Evolutionary conservation across 805 yeast species (phyloP).

Genomic region (Dipodascopsis uninucleata): DNA sequence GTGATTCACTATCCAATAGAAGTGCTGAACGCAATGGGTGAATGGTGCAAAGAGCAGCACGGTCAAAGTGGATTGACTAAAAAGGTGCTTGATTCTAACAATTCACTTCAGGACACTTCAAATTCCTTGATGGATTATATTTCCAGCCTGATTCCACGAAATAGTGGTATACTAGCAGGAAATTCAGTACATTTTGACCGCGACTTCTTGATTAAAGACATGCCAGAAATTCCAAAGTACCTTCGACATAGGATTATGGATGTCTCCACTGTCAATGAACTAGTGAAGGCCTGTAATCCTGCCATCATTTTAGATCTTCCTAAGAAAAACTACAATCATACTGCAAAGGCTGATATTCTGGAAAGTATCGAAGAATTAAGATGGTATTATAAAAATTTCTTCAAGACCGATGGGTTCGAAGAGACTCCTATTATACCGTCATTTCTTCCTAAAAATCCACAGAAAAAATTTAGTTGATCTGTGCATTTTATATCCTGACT

Average conservation of each 20-base stretch:
- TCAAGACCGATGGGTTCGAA: no score
- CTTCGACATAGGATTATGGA: constrained; percentile 77
- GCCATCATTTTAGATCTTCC: constrained; percentile 54
- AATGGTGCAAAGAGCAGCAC: constrained; percentile 85
- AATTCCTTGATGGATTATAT: constrained; percentile 61
- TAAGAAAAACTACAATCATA: constrained; percentile 64
- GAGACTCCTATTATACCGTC: no score
- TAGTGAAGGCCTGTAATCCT: constrained; percentile 72
- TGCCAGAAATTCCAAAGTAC: constrained; percentile 57
- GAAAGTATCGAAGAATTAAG: constrained; percentile 81
- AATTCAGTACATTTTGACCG: constrained; percentile 89
- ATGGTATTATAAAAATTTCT: constrained; percentile 51
- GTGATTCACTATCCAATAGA: constrained; percentile 66
- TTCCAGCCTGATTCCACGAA: constrained; percentile 46
- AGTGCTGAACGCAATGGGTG: constrained; percentile 67
- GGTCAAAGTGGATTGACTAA: constrained; percentile 67
- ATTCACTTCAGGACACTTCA: constrained; percentile 60
- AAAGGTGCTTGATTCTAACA: constrained; percentile 54
- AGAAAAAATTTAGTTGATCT: no score
- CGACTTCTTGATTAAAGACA: constrained; percentile 72
- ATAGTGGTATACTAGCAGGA: constrained; percentile 76
- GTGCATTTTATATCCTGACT: no score
- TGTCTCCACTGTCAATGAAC: constrained; percentile 77
- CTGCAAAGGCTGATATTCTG: constrained; percentile 80
- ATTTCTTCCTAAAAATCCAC: no score